Evolutionary conservation across 2,329 filamentous ascomycete genomes (phyloP), one percentile per base, ranked within the genome.

Genomic region (Fusarium gaditjirri): DNA sequence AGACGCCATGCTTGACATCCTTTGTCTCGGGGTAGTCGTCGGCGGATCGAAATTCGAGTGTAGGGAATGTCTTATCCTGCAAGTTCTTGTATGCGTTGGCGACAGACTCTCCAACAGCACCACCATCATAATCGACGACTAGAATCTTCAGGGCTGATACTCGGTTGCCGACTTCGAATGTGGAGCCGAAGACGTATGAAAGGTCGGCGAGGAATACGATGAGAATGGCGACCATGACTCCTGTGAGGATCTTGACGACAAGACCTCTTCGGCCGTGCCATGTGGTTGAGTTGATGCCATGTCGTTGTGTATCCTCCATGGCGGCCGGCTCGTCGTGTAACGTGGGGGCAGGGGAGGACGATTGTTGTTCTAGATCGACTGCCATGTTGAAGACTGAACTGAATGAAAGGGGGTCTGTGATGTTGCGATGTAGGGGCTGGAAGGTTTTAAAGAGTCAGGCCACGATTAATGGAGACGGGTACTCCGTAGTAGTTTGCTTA

Each of bases 171-270:
- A 76, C 73, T 17, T 78, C 57, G 29, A 77, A 82, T 1, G 79
- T 54, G 3, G 79, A 62, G 3, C 81, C 81, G 41, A 81, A 82
- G 23, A 83, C 75, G 39, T 82, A 83, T 8, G 75, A 74, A n/a
- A 76, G 70, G 21, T 76, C 72, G 36, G 68, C 75, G 6, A 76
- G 54, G 53, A 76, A 76, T 12, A 76, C 41, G 16, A 76, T 47
- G 39, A 75, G 65, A 19, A 76, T 57, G 21, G 63, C 58, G 1
- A 71, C 53, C 54, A 72, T 67, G n/a, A 64, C 16, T n/a, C 60
- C 71, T 29, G 70, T 66, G 1, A 76, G 67, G 10, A 75, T 55
- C 39, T 66, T 74, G 41, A 52, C 2, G n/a, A 56, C 46, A 9
- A 61, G 49, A 29, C 27, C 58, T 50, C 41, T 62, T 52, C 49